Conservation (phyloP, 345 rosid genomes). For the Eucalyptus viminalis region DNA sequence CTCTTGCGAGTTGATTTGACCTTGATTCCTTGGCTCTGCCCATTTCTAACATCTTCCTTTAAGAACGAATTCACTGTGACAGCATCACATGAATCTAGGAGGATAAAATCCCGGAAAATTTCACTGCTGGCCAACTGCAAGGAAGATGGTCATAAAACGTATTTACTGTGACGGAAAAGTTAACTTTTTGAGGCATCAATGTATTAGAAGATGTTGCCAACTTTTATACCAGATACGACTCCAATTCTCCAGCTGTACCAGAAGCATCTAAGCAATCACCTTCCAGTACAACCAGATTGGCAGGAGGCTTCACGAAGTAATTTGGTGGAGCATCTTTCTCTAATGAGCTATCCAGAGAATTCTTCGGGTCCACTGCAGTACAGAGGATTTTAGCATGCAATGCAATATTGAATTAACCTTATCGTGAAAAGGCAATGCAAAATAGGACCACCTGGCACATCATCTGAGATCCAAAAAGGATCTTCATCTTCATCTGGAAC, state of each 20-base stretch:
- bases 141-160: background rate
- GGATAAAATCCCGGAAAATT: constrained; percentile 76
- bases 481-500: constrained; percentile 51
- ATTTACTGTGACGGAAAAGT: background rate
- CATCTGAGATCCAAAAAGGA: constrained; percentile 66
- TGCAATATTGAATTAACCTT: background rate
- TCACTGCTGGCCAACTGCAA: constrained; percentile 78
- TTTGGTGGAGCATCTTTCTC: constrained; percentile 36
- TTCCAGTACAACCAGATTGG: constrained; percentile 89
- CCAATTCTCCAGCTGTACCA: constrained; percentile 76
- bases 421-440: background rate
- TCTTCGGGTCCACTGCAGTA: constrained; percentile 66
- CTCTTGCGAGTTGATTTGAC: constrained; percentile 36
- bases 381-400: background rate
- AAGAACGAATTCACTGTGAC: constrained; percentile 44
- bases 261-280: constrained; percentile 78
- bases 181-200: background rate
- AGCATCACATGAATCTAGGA: constrained; percentile 76
- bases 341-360: constrained; percentile 49
- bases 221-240: constrained; percentile 78
- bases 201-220: background rate
- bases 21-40: constrained; percentile 19
- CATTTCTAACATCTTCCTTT: constrained; percentile 28
- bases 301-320: constrained; percentile 82
- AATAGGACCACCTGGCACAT: constrained; percentile 51